Conservation (phyloP, 345 rosid species). For the Eucalyptus brandiana region DNA sequence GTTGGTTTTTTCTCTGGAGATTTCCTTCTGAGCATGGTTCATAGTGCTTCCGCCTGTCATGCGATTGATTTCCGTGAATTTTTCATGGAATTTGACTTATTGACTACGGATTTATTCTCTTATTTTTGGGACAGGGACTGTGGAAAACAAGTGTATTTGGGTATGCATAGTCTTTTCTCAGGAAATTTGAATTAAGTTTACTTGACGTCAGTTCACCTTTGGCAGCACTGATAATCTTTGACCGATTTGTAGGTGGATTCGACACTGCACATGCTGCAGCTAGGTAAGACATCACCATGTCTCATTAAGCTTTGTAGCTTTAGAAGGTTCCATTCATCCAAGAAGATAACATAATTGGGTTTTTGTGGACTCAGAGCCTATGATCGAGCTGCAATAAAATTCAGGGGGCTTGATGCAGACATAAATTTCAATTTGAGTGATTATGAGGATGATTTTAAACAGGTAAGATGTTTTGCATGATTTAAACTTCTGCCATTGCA, state of each 20-base stretch:
- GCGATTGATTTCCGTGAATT: neutral
- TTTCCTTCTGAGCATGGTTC: neutral
- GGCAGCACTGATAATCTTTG: neutral
- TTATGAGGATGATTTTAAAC: constrained; percentile 81
- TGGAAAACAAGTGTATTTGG: constrained; percentile 94
- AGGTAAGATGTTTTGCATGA: constrained; percentile 13
- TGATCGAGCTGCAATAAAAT: constrained; percentile 94
- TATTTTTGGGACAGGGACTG: constrained; percentile 62
- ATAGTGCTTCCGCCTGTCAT: neutral
- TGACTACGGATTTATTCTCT: neutral
- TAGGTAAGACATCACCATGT: constrained; percentile 24
- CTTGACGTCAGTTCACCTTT: neutral
- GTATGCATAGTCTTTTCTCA: constrained; percentile 18
- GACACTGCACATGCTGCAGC: constrained; percentile 99
- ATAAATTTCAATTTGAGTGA: constrained; percentile 74
- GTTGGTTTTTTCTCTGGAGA: neutral
- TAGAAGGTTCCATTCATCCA: neutral
- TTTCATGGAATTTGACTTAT: neutral
- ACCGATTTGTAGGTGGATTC: constrained; percentile 58
- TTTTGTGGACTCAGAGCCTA: constrained; percentile 50
- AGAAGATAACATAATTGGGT: neutral
- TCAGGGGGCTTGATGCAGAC: constrained; percentile 95
- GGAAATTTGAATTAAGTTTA: neutral
- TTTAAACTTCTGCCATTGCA: neutral
- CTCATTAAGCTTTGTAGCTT: neutral